Base-by-base conservation (phyloP, 805 yeast genomes). In the Saccharomyces kudriavzevii region DNA sequence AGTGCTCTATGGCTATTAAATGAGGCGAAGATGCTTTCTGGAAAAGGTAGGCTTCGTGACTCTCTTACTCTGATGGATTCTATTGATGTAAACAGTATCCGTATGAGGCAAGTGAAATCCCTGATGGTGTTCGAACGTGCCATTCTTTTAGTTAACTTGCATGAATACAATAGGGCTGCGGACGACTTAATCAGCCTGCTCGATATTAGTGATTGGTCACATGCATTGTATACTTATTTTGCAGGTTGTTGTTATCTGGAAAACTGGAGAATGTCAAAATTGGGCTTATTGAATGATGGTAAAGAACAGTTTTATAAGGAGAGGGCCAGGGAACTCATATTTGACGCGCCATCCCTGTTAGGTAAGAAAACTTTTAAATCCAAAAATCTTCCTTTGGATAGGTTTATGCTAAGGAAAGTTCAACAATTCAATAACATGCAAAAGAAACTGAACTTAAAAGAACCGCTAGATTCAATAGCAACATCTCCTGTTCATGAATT, bases 31-130 rank as follows among this genome's bases (percentile, higher is more conserved):
- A 81, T 86, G 80, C 74, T 85, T 27, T 89, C 95, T 2, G 77
- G 86, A 0, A 79, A 85, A 58, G 94, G 95, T n/a, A 71, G 84
- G 51, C 68, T 88, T 40, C 74, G 73, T 24, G 79, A 77, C 58
- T 91, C 96, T 1, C 77, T 87, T 9, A 72, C 71, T 8, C 66
- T 85, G 43, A 83, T 90, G 85, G 90, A 88, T 60, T 70, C 77
- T 4, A 77, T 82, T 54, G 66, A 66, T 48, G 70, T 76, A 5
- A 65, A 72, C 46, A 80, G 79, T 45, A 84, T 87, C 53, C 84
- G 87, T 63, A 87, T 90, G 96, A 82, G 82, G 60, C 97, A 90
- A 67, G 85, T 88, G 17, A 95, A 90, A 68, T 95, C 96, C 0
- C 73, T 90, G 50, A 72, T 89, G 58, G 75, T 84, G 4, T 90